Percentiles rank a stretch among this genome's conserved stretches.
These are phyloP conservation scores for Phytophthora brassicae DNA, from an alignment of 352 stramenopile genomes.

Conservation along the genomic window DNA sequence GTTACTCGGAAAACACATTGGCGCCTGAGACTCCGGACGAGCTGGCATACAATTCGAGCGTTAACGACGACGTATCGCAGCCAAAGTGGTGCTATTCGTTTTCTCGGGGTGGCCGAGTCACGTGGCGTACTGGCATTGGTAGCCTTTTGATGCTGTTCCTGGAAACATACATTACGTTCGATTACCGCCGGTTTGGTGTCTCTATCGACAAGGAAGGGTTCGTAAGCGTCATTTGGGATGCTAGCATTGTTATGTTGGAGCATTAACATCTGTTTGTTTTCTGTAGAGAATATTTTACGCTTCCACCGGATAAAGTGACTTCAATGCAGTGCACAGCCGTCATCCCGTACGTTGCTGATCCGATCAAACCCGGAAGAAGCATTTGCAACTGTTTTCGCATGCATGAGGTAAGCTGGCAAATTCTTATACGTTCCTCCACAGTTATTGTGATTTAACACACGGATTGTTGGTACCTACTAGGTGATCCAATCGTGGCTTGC, in stretches of 20 bases:
- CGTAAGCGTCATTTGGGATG: constrained; percentile 1
- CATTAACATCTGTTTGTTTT: neutral
- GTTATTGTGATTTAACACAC: constrained; percentile 2
- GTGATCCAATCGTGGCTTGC: constrained; percentile 49
- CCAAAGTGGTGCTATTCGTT: constrained; percentile 70
- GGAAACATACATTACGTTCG: constrained; percentile 85
- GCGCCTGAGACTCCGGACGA: constrained; percentile 26
- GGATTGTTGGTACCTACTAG: constrained; percentile 10
- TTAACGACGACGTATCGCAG: constrained; percentile 16
- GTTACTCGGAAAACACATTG: constrained; percentile 34
- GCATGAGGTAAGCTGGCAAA: constrained; percentile 49
- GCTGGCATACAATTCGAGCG: constrained; percentile 11
- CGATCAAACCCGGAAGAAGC: constrained; percentile 61
- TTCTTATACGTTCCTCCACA: neutral
- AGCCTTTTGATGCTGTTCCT: constrained; percentile 77
- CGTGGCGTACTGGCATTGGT: constrained; percentile 73
- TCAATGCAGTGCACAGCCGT: constrained; percentile 42
- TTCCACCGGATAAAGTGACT: constrained; percentile 48
- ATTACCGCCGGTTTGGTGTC: constrained; percentile 81
- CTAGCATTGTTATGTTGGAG: neutral
- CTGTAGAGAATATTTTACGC: constrained; percentile 70
- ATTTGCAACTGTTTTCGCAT: constrained; percentile 87
- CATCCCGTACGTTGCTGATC: constrained; percentile 71
- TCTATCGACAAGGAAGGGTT: constrained; percentile 74
- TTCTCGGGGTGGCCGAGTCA: constrained; percentile 53